Evolutionary conservation across 345 rosid species (phyloP).

Genomic region (Citrus australasica): DNA sequence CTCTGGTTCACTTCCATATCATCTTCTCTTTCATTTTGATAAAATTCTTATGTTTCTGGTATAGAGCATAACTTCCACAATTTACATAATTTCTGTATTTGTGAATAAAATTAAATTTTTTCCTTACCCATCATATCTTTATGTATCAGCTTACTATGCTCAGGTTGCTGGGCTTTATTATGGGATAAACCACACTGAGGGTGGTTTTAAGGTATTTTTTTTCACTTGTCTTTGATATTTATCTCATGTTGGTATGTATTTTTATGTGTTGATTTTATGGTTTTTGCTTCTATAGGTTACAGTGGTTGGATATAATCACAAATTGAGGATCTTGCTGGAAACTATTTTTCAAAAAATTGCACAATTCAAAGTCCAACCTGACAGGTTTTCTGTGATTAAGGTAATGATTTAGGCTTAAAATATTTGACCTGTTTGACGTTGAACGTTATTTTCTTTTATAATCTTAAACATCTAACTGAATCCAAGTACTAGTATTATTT

Average conservation of each 20-base stretch:
- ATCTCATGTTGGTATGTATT: not conserved
- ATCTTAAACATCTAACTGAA: not conserved
- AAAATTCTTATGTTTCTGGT: not conserved
- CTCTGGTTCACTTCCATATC: not conserved
- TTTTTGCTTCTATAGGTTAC: slow-evolving; percentile 49
- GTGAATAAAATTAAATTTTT: not conserved
- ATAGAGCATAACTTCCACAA: not conserved
- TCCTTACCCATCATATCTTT: slow-evolving; percentile 9
- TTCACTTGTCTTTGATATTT: not conserved
- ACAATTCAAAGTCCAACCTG: slow-evolving; percentile 69
- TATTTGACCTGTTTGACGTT: not conserved
- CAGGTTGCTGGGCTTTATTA: slow-evolving; percentile 88
- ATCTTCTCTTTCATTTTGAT: not conserved
- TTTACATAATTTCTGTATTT: too few species aligned
- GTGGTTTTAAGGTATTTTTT: slow-evolving; percentile 71
- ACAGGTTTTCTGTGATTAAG: slow-evolving; percentile 86
- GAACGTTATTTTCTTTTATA: not conserved
- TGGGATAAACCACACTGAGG: slow-evolving; percentile 39
- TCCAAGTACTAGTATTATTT: not conserved
- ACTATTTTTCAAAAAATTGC: slow-evolving; percentile 64
- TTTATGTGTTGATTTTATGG: not conserved
- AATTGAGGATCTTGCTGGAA: slow-evolving; percentile 73
- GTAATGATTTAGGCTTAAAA: slow-evolving; percentile 30
- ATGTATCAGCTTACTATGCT: slow-evolving; percentile 82
- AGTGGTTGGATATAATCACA: slow-evolving; percentile 86